Percentiles rank a stretch among this genome's conserved stretches.
Evolutionary conservation across 2,329 filamentous ascomycete species (phyloP).

Genomic region (Calonectria montana): DNA sequence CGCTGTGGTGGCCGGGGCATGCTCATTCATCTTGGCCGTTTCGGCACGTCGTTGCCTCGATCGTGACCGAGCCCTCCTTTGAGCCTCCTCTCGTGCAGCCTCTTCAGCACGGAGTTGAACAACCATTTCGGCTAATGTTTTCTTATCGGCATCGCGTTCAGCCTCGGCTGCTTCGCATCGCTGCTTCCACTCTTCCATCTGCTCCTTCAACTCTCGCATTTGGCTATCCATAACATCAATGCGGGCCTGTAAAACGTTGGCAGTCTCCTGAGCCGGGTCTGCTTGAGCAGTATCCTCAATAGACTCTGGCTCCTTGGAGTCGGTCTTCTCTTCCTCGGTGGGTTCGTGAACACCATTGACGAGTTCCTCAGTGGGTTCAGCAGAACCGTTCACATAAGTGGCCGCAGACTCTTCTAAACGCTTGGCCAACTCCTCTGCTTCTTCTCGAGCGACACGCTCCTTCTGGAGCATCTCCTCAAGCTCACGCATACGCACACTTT

Average conservation of each 20-base stretch:
- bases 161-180: conserved; percentile 85
- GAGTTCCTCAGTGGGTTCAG: conserved; percentile 32
- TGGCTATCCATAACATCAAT: conserved; percentile 82
- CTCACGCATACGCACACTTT: conserved; percentile 81
- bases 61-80: conserved; percentile 53
- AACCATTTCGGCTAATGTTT: conserved; percentile 88
- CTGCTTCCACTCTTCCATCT: conserved; percentile 81
- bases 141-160: conserved; percentile 77
- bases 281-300: conserved; percentile 46
- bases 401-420: conserved; percentile 69
- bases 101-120: conserved; percentile 80
- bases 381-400: conserved; percentile 45
- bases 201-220: conserved; percentile 82
- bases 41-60: conserved; percentile 47
- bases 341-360: conserved; percentile 20
- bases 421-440: conserved; percentile 84
- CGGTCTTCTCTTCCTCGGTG: conserved; percentile 33
- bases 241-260: conserved; percentile 66
- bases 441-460: conserved; percentile 84
- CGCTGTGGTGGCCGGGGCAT: conserved; percentile 31
- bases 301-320: conserved; percentile 39
- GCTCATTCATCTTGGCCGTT: conserved; percentile 31
- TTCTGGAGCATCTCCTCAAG: conserved; percentile 79
- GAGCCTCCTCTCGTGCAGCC: conserved; percentile 57
- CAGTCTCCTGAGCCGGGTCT: conserved; percentile 53